Conservation (phyloP, 2,329 filamentous ascomycete species). For the Fusarium napiforme region DNA sequence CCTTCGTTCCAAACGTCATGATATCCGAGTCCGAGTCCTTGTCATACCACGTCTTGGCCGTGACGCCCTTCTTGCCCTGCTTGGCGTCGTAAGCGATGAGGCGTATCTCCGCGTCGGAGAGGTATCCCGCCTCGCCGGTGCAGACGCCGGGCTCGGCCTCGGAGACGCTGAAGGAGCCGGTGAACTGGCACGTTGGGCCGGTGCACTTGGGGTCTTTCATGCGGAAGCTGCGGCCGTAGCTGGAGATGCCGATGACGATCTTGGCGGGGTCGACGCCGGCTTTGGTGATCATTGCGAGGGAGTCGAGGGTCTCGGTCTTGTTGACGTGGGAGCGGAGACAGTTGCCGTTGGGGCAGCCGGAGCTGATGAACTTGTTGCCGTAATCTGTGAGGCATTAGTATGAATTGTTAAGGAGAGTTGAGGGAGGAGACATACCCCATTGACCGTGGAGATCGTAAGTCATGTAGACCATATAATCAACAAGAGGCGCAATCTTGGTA, state of each 20-base stretch:
- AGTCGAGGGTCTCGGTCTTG: constrained; percentile 51
- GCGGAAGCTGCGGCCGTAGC: constrained; percentile 46
- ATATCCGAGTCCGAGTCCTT: constrained; percentile 40
- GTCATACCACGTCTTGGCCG: constrained; percentile 36
- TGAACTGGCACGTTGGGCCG: constrained; percentile 41
- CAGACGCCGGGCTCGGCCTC: constrained; percentile 42
- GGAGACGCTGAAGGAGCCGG: constrained; percentile 39
- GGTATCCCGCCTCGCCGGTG: constrained; percentile 41
- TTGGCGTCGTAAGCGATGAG: constrained; percentile 41
- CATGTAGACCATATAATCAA: constrained; percentile 54
- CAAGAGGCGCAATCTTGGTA: constrained; percentile 42
- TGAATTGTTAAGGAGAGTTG: accelerated
- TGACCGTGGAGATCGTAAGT: constrained; percentile 52
- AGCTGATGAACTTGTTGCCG: constrained; percentile 40
- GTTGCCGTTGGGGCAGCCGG: constrained; percentile 45
- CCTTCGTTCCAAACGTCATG: constrained; percentile 36
- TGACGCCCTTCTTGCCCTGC: constrained; percentile 27
- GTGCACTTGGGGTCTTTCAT: constrained; percentile 43
- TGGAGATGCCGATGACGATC: constrained; percentile 45
- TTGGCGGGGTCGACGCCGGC: constrained; percentile 49
- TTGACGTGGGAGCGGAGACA: constrained; percentile 54
- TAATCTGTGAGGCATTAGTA: constrained; percentile 35
- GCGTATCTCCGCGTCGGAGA: constrained; percentile 46
- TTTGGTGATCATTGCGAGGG: constrained; percentile 53
- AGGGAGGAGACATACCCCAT: constrained; percentile 40